Conservation (phyloP, 1,284 basidiomycete genomes). For the Heimioporus retisporus region DNA sequence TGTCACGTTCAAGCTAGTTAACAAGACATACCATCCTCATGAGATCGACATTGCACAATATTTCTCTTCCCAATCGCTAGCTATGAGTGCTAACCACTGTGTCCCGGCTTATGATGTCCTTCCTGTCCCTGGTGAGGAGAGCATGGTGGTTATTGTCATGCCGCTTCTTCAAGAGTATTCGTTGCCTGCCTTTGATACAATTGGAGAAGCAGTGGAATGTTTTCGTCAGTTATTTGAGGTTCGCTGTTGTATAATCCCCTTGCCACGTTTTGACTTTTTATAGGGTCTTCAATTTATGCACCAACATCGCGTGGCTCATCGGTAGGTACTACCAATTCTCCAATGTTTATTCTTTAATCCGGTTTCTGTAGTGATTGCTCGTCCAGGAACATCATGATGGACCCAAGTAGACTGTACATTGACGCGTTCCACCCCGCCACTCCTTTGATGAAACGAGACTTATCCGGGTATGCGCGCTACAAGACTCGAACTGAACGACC, state of each 20-base stretch:
- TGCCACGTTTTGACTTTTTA: background rate
- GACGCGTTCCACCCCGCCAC: slow-evolving; percentile 38
- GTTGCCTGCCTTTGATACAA: slow-evolving; percentile 36
- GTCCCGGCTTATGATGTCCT: slow-evolving; percentile 43
- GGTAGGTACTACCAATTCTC: background rate
- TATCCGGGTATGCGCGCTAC: slow-evolving; percentile 27
- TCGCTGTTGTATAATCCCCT: background rate
- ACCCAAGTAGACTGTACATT: slow-evolving; percentile 38
- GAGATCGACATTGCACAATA: slow-evolving; percentile 39
- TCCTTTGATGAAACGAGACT: slow-evolving; percentile 28
- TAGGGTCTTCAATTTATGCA: slow-evolving; percentile 37
- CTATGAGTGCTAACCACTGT: slow-evolving; percentile 43
- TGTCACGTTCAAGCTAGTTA: slow-evolving; percentile 45
- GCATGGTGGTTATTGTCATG: slow-evolving; percentile 40
- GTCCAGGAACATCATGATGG: slow-evolving; percentile 49
- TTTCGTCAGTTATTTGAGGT: slow-evolving; percentile 51
- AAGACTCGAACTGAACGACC: slow-evolving; percentile 42
- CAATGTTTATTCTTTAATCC: background rate
- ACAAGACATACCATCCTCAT: slow-evolving; percentile 21
- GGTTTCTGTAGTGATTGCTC: slow-evolving; percentile 24
- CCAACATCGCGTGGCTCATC: slow-evolving; percentile 32
- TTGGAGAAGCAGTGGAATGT: slow-evolving; percentile 47
- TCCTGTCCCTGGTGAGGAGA: slow-evolving; percentile 23
- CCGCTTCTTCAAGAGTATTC: slow-evolving; percentile 37
- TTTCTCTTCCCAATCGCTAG: slow-evolving; percentile 20